These are phyloP conservation scores for Lathyrus tuberosus DNA, from an alignment of 306 rosid genomes.

Conservation along the genomic window DNA sequence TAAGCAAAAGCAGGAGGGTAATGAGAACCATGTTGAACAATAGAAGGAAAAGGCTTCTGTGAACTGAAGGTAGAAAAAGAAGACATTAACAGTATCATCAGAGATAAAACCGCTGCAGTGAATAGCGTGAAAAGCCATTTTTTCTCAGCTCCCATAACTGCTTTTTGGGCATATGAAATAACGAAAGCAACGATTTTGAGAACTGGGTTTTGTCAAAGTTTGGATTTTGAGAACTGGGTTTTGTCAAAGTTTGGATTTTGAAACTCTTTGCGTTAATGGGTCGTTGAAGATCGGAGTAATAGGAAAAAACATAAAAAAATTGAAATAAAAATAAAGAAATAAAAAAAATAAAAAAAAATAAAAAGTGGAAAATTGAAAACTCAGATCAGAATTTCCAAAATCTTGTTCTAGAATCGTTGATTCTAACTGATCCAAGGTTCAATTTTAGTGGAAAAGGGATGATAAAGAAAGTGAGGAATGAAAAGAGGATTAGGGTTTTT, in stretches of 20 bases:
- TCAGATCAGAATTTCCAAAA: conserved; percentile 42
- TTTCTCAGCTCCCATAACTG: conserved; percentile 84
- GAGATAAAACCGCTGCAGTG: conserved; percentile 63
- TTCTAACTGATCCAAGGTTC: conserved; percentile 9
- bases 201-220: conserved; percentile 36
- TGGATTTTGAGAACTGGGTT: conserved; percentile 39
- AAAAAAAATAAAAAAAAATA: too few relatives aligned
- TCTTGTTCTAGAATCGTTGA: conserved; percentile 7
- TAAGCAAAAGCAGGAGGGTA: conserved; percentile 91
- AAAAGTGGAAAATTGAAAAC: conserved; percentile 8
- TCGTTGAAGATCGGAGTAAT: conserved; percentile 48
- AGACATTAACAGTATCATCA: conserved; percentile 61
- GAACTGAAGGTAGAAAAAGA: conserved; percentile 74
- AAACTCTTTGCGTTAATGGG: conserved; percentile 40
- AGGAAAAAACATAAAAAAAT: not conserved
- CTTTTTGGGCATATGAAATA: conserved; percentile 38
- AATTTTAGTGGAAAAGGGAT: conserved; percentile 1
- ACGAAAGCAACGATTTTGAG: conserved; percentile 35
- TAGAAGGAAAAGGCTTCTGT: conserved; percentile 65
- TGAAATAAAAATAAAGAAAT: not conserved
- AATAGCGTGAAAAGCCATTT: conserved; percentile 85
- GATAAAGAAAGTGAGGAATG: not conserved
- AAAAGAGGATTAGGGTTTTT: conserved; percentile 50
- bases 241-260: conserved; percentile 32
- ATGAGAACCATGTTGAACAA: conserved; percentile 67